Evolutionary conservation across 371 early-diverging fungal genomes (phyloP).

Genomic region (Apophysomyces trapeziformis): DNA sequence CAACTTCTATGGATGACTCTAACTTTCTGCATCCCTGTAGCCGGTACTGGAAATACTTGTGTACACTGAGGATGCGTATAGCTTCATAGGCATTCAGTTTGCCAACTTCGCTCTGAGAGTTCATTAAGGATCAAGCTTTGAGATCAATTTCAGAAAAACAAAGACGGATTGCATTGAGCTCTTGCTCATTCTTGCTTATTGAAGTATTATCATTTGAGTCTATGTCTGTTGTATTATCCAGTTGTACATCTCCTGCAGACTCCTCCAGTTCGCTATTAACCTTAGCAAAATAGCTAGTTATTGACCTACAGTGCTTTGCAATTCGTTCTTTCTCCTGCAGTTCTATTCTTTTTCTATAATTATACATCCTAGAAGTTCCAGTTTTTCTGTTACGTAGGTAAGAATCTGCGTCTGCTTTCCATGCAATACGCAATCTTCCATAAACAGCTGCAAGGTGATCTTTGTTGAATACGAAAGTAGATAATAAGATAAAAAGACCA

Average conservation of each 20-base stretch:
- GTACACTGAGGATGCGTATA: neutral
- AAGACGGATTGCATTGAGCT: neutral
- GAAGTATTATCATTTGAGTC: neutral
- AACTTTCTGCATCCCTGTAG: neutral
- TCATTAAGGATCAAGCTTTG: neutral
- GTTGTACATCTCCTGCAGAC: neutral
- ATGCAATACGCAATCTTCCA: neutral
- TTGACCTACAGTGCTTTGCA: neutral
- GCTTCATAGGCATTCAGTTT: neutral
- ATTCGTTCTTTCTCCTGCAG: neutral
- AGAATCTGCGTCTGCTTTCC: neutral
- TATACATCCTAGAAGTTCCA: neutral
- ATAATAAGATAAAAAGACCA: no score
- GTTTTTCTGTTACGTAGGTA: neutral
- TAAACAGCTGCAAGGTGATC: no score
- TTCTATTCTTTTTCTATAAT: neutral
- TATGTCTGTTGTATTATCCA: no score
- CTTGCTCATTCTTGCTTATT: neutral
- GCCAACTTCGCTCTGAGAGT: neutral
- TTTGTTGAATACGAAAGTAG: no score
- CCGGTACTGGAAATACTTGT: neutral
- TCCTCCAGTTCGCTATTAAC: neutral
- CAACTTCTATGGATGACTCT: slow-evolving; percentile 1
- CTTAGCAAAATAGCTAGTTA: slow-evolving; percentile 4
- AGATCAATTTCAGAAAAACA: neutral